phyloP scores from a whole-genome alignment of 2,329 filamentous ascomycete species.

The Sporothrix dimorphospora region DNA sequence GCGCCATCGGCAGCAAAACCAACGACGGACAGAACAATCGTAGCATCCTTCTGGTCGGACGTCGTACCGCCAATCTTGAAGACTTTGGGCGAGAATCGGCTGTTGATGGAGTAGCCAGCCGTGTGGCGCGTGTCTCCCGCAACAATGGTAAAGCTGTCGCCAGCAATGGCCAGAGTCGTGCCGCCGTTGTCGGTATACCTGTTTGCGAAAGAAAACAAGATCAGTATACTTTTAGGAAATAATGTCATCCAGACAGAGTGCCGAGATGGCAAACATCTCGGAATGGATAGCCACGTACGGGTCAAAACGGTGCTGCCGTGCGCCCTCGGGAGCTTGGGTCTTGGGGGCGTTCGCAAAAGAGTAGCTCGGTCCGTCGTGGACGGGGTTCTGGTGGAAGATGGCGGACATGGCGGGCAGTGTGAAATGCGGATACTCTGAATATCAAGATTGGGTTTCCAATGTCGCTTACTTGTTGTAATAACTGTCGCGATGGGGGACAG shows the following conservation, averaged over 20 bases:
- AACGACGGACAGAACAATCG: constrained; percentile 88
- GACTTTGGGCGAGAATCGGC: constrained; percentile 90
- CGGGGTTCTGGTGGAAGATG: constrained; percentile 71
- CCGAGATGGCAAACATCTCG: neutral
- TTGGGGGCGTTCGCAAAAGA: constrained; percentile 66
- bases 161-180: constrained; percentile 91
- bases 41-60: constrained; percentile 79
- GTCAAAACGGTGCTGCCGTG: constrained; percentile 82
- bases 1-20: constrained; percentile 95
- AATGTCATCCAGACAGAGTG: neutral
- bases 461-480: neutral
- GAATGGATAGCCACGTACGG: constrained; percentile 66
- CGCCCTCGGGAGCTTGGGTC: constrained; percentile 54
- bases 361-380: constrained; percentile 71
- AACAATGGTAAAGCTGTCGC: constrained; percentile 92
- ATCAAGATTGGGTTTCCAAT: neutral
- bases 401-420: constrained; percentile 55
- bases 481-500: neutral
- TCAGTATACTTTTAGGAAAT: neutral
- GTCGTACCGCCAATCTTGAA: constrained; percentile 96
- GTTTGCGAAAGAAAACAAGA: constrained; percentile 14
- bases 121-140: constrained; percentile 96
- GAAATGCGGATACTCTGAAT: neutral
- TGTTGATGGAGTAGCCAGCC: constrained; percentile 98
- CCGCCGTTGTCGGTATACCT: constrained; percentile 98